A percentile compares a stretch with the other conserved stretches of the same genome.
These are phyloP conservation scores for Trypanosoma vivax DNA, from an alignment of 208 protist genomes.

Conservation along the genomic window DNA sequence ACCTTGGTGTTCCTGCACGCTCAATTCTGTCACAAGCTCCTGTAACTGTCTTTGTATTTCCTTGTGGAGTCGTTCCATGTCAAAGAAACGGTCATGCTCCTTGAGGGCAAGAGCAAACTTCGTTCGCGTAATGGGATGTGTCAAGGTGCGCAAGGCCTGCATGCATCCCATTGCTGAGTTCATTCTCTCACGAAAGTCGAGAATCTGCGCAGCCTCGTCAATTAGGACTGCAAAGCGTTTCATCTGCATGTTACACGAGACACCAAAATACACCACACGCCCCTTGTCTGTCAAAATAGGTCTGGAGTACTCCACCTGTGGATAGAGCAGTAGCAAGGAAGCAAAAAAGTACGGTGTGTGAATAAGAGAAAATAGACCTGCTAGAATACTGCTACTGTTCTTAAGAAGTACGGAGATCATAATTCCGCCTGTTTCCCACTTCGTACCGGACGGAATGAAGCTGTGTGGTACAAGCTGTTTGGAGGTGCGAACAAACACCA, in stretches of 20 bases:
- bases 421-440: conserved; percentile 55
- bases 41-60: conserved; percentile 54
- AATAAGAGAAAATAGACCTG: conserved; percentile 50
- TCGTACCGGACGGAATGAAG: conserved; percentile 33
- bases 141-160: conserved; percentile 57
- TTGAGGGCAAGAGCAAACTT: conserved; percentile 67
- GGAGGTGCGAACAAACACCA: conserved; percentile 82
- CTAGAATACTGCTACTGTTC: conserved; percentile 44
- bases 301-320: conserved; percentile 75
- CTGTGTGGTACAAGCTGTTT: conserved; percentile 63
- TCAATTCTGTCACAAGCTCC: conserved; percentile 63
- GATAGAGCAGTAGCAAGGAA: conserved; percentile 71
- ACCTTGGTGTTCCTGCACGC: conserved; percentile 76
- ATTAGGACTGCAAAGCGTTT: conserved; percentile 76
- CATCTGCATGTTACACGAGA: conserved; percentile 82
- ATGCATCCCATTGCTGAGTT: conserved; percentile 64
- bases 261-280: conserved; percentile 71
- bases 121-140: conserved; percentile 50
- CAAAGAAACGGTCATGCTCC: conserved; percentile 61
- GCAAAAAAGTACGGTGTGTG: conserved; percentile 74
- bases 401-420: conserved; percentile 62
- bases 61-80: conserved; percentile 51
- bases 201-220: conserved; percentile 60
- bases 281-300: conserved; percentile 50
- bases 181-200: conserved; percentile 78